Evolutionary conservation across 176 grass and related monocot species (phyloP).

Genomic region (Carex littledalei): DNA sequence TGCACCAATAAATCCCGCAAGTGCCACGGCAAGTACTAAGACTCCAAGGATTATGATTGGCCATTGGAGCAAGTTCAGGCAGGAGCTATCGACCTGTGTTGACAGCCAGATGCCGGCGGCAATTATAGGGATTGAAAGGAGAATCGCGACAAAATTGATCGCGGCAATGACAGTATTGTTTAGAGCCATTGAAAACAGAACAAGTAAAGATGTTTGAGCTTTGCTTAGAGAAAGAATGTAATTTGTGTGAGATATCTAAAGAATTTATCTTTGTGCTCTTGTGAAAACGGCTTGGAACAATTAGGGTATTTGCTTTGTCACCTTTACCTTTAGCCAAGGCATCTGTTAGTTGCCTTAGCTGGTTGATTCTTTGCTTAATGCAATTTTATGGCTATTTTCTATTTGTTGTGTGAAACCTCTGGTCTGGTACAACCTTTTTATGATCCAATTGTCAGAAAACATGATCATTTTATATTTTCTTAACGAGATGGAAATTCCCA

Average conservation of each 20-base stretch:
- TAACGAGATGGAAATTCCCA: not conserved
- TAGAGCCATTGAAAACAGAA: slow-evolving; percentile 41
- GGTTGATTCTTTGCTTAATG: slow-evolving; percentile 27
- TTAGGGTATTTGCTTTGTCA: not conserved
- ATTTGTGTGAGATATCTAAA: not conserved
- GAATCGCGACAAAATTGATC: slow-evolving; percentile 52
- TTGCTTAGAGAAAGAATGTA: not conserved
- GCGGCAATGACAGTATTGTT: slow-evolving; percentile 43
- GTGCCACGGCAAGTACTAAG: slow-evolving; percentile 45
- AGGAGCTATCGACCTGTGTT: slow-evolving; percentile 51
- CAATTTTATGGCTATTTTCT: not conserved
- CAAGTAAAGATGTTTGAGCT: not conserved
- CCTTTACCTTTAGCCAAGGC: not conserved
- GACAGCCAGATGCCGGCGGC: slow-evolving; percentile 70
- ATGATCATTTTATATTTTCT: not conserved
- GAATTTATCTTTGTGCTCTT: not conserved
- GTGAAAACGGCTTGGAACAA: not conserved
- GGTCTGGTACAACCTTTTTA: not conserved
- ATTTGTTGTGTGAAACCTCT: not conserved
- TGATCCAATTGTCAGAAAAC: not conserved
- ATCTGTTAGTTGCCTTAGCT: not conserved
- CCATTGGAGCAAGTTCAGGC: slow-evolving; percentile 78
- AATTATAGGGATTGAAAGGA: slow-evolving; percentile 75
- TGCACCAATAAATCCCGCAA: slow-evolving; percentile 57
- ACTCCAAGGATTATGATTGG: slow-evolving; percentile 54